These are phyloP conservation scores for Setaria viridis DNA, from an alignment of 202 grass and related monocot genomes.

Conservation along the genomic window DNA sequence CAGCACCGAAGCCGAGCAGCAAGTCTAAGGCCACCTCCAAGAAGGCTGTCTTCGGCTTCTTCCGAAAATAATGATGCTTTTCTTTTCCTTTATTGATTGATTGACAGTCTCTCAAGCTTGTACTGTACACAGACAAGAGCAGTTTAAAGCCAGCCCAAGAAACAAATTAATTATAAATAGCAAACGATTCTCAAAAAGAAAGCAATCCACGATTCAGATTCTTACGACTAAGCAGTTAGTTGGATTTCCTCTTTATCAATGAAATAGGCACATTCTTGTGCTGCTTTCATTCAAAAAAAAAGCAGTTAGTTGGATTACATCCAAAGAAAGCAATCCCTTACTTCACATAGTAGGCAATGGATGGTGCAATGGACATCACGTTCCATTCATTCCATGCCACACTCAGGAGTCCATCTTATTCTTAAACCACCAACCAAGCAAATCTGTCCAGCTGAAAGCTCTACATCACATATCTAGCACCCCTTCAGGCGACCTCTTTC, in stretches of 20 bases:
- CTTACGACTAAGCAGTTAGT: background rate
- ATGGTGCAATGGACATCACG: background rate
- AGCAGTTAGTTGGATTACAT: background rate
- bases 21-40: slow-evolving; percentile 49
- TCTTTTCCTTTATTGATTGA: background rate
- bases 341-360: slow-evolving; percentile 27
- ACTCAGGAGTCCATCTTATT: slow-evolving; percentile 1
- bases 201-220: background rate
- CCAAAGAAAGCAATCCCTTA: slow-evolving; percentile 42
- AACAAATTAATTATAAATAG: background rate
- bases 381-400: background rate
- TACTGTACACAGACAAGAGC: background rate
- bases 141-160: background rate
- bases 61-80: slow-evolving; percentile 45
- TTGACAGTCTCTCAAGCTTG: background rate
- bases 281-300: background rate
- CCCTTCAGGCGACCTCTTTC: slow-evolving; percentile 29
- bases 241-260: background rate
- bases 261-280: too few species aligned
- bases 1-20: slow-evolving; percentile 28
- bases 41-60: slow-evolving; percentile 58
- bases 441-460: slow-evolving; percentile 10
- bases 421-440: slow-evolving; percentile 55
- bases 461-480: slow-evolving; percentile 10
- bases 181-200: background rate